Conservation (phyloP, 768 basidiomycete genomes). For the Pisolithus albus region DNA sequence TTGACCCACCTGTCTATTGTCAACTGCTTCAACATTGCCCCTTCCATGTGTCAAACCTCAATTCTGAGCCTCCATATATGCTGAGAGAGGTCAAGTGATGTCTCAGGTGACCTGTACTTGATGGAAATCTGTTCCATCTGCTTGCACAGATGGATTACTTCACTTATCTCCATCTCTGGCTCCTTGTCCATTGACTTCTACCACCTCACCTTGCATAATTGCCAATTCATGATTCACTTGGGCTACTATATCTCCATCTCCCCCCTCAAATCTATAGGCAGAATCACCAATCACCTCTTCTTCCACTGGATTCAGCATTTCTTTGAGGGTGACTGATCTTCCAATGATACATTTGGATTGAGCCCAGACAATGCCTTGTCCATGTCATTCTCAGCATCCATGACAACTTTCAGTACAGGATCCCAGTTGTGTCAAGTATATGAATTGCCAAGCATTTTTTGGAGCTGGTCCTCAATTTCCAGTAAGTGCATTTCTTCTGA, state of each 20-base stretch:
- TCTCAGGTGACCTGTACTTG: neutral
- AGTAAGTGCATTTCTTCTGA: conserved; percentile 9
- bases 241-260: neutral
- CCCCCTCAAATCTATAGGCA: neutral
- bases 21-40: neutral
- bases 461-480: conserved; percentile 4
- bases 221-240: neutral
- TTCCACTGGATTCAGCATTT: conserved; percentile 11
- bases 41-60: neutral
- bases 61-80: neutral
- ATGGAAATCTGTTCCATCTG: conserved; percentile 1
- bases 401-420: conserved; percentile 8
- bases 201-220: neutral
- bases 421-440: conserved; percentile 11
- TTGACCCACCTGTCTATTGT: neutral
- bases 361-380: conserved; percentile 4
- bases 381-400: neutral
- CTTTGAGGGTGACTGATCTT: conserved; percentile 4
- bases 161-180: neutral
- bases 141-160: neutral
- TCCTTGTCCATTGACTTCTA: neutral
- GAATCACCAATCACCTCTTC: conserved; percentile 6
- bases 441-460: conserved; percentile 2
- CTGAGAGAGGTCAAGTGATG: neutral
- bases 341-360: conserved; percentile 9